phyloP scores from a whole-genome alignment of 495 filamentous ascomycete genomes.

The Parachaetomium inaequale region DNA sequence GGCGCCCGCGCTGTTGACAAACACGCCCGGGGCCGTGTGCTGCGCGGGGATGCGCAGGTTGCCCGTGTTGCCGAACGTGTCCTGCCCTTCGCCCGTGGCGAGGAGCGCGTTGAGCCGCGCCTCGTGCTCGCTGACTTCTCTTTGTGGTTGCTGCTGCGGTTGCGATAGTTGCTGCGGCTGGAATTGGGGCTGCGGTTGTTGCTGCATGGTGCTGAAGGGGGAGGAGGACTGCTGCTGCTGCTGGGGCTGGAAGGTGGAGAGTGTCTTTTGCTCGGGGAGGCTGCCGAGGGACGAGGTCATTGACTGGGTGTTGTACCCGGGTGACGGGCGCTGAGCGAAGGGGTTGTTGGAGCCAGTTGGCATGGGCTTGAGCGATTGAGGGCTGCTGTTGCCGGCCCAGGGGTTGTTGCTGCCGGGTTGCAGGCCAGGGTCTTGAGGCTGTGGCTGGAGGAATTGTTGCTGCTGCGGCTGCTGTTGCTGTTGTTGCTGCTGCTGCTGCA shows the following conservation, averaged over 20 bases:
- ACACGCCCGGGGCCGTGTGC: conserved; percentile 94
- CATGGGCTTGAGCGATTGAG: conserved; percentile 54
- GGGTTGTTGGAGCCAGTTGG: conserved; percentile 96
- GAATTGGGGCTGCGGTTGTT: conserved; percentile 19
- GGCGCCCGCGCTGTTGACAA: conserved; percentile 89
- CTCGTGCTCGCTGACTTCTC: conserved; percentile 68
- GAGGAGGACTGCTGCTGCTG: conserved; percentile 15
- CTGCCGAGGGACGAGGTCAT: conserved; percentile 64
- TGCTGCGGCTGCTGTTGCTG: conserved; percentile 49
- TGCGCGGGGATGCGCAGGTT: conserved; percentile 93
- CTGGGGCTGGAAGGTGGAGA: conserved; percentile 44
- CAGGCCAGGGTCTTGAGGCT: conserved; percentile 55
- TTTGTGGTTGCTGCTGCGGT: conserved; percentile 46
- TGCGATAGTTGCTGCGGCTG: conserved; percentile 39
- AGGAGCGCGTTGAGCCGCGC: conserved; percentile 89
- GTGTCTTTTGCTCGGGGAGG: conserved; percentile 66
- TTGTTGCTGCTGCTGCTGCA: conserved; percentile 49
- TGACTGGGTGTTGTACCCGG: conserved; percentile 46
- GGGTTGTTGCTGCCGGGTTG: conserved; percentile 86
- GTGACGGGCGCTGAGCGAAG: conserved; percentile 60
- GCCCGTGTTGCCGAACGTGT: conserved; percentile 95
- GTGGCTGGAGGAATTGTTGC: conserved; percentile 51
- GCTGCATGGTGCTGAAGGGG: conserved; percentile 26
- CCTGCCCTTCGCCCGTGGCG: conserved; percentile 80
- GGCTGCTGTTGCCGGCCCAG: conserved; percentile 53